Base-by-base conservation (phyloP, 73 alveolate genomes). In the Paramecium sonneborni region DNA sequence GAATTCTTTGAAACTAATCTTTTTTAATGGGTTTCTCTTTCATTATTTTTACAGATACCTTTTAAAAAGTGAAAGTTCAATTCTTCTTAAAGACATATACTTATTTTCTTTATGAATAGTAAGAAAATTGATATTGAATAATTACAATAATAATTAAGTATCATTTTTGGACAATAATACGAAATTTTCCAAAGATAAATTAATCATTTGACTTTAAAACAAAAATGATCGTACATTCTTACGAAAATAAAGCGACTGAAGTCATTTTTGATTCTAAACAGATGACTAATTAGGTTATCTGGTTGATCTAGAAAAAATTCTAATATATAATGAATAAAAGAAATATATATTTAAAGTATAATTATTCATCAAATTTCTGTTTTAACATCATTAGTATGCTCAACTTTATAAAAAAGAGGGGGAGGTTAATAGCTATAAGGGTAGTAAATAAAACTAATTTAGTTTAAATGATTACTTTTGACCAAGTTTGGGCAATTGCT, bases 401-500 rank as follows among this genome's bases (percentile, higher is more conserved):
- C 84, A 62, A 62, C 8, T 32, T 62, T 62, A 62, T 12, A 32
- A 62, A 62, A 11, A 14, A 26, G 21, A 26, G 84, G 44, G 26
- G 46, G 46, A 26, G 84, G 84, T 32, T 62, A 32, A 26, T 62
- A 62, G 48, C 39, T 62, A 24, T 62, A 62, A 1, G 84, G 84
- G 6, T 11, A 62, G 84, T 30, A 62, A 7, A 62, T 14, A 21
- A 26, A 26, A 62, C 84, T 62, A 62, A 30, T 12, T 62, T 62
- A 62, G 44, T 26, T 30, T 30, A 30, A 6, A 62, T 62, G 4
- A 32, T 12, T 62, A 62, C 84, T 62, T 62, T 32, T 62, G 46
- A 30, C 86, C 86, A 72, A 72, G 86, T 38, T 72, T 72, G 18
- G 86, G 86, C 44, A 72, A 72, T 72, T 72, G 6, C 57, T 72